These are phyloP conservation scores for Biscogniauxia mediterranea DNA, from an alignment of 2,329 filamentous ascomycete species.

Conservation along the genomic window DNA sequence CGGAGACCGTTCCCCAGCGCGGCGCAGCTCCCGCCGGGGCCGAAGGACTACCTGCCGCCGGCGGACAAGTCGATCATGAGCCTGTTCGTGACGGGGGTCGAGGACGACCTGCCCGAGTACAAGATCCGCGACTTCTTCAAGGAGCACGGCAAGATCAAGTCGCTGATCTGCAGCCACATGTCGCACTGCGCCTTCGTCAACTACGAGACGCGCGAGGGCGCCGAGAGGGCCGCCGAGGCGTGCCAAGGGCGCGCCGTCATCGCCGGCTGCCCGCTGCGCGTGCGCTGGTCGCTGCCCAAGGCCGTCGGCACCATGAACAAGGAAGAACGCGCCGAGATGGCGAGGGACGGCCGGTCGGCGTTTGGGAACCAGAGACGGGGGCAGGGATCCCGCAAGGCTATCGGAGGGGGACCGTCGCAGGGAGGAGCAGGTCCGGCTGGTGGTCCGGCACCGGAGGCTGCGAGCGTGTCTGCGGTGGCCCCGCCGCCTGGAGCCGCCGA, in stretches of 20 bases:
- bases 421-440: constrained; percentile 32
- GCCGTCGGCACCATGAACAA: constrained; percentile 88
- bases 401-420: constrained; percentile 31
- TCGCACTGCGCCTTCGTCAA: constrained; percentile 97
- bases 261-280: constrained; percentile 82
- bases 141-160: constrained; percentile 84
- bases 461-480: constrained; percentile 53
- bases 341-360: constrained; percentile 69
- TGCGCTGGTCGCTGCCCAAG: constrained; percentile 92
- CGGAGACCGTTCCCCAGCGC: constrained; percentile 63
- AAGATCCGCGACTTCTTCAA: constrained; percentile 90
- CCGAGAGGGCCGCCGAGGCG: constrained; percentile 79
- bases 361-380: constrained; percentile 44
- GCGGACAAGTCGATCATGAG: constrained; percentile 84
- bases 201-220: constrained; percentile 78
- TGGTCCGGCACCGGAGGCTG: constrained; percentile 28
- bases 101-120: constrained; percentile 93
- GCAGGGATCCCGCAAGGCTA: constrained; percentile 31
- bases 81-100: constrained; percentile 89
- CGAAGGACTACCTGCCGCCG: constrained; percentile 83
- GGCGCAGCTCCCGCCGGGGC: constrained; percentile 73
- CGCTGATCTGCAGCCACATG: constrained; percentile 92
- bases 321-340: constrained; percentile 78
- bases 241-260: constrained; percentile 89
- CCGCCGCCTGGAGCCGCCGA: constrained; percentile 78